Evolutionary conservation across 768 basidiomycete genomes (phyloP), one percentile per base, ranked within the genome.

Genomic region (Kwoniella botswanensis): DNA sequence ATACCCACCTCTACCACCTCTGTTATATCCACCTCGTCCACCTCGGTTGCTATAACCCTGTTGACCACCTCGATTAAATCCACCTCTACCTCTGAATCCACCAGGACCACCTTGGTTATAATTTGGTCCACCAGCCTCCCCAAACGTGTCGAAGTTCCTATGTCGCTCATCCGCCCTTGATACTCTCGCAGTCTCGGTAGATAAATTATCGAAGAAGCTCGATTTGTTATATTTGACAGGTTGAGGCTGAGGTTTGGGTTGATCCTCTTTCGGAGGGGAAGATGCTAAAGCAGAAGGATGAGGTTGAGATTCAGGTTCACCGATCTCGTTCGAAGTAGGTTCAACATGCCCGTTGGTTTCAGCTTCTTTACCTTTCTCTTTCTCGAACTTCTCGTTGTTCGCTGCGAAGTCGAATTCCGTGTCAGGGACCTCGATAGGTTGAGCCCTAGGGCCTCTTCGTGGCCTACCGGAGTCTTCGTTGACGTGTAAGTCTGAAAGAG

Each of bases 81-180:
- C 72, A n/a, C 66, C 67, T 43, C 73, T 22, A 35, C 67, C 55
- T 70, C 65, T 22, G 17, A 65, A 62, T 5, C 74, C 66, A 42
- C 52, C 58, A 35, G 35, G 35, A 9, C 70, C 70, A 15, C 65
- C 54, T 60, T 66, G 60, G 26, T 64, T 63, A 15, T 53, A 13
- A 18, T 68, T 60, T 22, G 55, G 54, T 13, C 73, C 76, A 17
- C 76, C 77, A 22, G 80, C 78, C 65, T 79, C 80, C 7, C 80
- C 80, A 58, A 81, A 81, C 3, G 80, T 81, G 63, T 81, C 80
- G 15, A 70, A 71, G 62, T 81, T 81, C 60, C 80, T 67, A 57
- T 73, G 70, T 63, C 80, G 52, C 57, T 81, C 80, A 22, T 81
- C 78, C 7, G 73, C 70, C 42, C 76, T 65, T 13, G 65, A 63